Evolutionary conservation across 2,329 filamentous ascomycete genomes (phyloP).

Genomic region (Fusarium stilboides): DNA sequence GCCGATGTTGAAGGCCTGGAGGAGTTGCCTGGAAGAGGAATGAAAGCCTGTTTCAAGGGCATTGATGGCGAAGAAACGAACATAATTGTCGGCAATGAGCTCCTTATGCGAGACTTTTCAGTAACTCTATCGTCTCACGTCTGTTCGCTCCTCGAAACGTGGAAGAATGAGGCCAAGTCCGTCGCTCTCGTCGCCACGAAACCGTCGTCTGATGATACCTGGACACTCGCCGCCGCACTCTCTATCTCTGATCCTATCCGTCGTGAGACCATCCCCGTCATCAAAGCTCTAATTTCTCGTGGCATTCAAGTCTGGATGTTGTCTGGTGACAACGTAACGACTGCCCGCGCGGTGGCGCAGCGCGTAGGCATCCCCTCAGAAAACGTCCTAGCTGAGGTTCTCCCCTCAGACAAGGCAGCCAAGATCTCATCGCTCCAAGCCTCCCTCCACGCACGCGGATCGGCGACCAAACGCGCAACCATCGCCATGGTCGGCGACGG

Average conservation of each 20-base stretch:
- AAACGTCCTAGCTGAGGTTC: conserved; percentile 89
- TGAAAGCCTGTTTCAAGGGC: conserved; percentile 66
- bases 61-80: conserved; percentile 54
- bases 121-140: conserved; percentile 58
- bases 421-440: conserved; percentile 76
- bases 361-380: conserved; percentile 79
- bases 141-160: conserved; percentile 61
- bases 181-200: conserved; percentile 71
- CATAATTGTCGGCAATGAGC: conserved; percentile 80
- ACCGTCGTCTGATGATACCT: conserved; percentile 49
- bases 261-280: conserved; percentile 76
- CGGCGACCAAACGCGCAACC: conserved; percentile 60
- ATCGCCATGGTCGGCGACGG: conserved; percentile 92
- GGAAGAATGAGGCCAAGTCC: conserved; percentile 76
- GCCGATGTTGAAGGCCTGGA: conserved; percentile 64
- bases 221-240: conserved; percentile 75
- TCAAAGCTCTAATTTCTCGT: conserved; percentile 74
- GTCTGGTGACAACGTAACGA: conserved; percentile 90
- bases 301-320: conserved; percentile 91
- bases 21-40: conserved; percentile 80
- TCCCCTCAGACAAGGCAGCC: conserved; percentile 85
- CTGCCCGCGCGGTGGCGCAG: conserved; percentile 82
- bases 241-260: conserved; percentile 87
- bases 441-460: conserved; percentile 59
- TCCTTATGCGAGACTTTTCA: conserved; percentile 70